A percentile compares a stretch with the other conserved stretches of the same genome.
Evolutionary conservation across 495 filamentous ascomycete species (phyloP).

Genomic region (Rhypophila decipiens): DNA sequence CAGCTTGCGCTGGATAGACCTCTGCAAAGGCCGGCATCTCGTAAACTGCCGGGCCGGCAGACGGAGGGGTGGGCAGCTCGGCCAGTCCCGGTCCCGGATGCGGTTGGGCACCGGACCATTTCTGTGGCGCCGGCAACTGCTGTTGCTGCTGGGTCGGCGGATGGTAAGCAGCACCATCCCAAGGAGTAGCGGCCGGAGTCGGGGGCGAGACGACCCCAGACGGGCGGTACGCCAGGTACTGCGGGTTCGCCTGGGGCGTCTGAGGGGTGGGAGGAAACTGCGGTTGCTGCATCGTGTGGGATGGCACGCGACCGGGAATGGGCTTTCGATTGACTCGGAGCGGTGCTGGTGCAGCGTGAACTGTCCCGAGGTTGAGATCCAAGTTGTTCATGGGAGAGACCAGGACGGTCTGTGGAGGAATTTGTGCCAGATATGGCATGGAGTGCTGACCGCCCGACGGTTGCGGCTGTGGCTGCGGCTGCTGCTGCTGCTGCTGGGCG

Average conservation of each 20-base stretch:
- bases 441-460: conserved; percentile 4
- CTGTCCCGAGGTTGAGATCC: not conserved
- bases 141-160: not conserved
- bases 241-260: not conserved
- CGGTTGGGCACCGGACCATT: not conserved
- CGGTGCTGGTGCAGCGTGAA: not conserved
- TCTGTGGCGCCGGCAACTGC: not conserved
- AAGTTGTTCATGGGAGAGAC: conserved; percentile 1
- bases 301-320: not conserved
- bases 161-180: not conserved
- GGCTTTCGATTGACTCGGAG: not conserved
- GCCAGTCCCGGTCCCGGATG: not conserved
- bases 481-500: conserved; percentile 19
- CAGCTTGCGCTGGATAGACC: not conserved
- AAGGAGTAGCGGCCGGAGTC: not conserved
- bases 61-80: not conserved
- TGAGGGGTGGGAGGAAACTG: not conserved
- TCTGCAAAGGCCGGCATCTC: not conserved
- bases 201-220: not conserved
- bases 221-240: not conserved
- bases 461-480: conserved; percentile 20
- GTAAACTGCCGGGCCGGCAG: too few species aligned
- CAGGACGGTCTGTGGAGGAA: not conserved
- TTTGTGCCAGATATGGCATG: not conserved
- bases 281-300: not conserved